These are phyloP conservation scores for Moricandia arvensis DNA, from an alignment of 345 rosid genomes.

Conservation along the genomic window DNA sequence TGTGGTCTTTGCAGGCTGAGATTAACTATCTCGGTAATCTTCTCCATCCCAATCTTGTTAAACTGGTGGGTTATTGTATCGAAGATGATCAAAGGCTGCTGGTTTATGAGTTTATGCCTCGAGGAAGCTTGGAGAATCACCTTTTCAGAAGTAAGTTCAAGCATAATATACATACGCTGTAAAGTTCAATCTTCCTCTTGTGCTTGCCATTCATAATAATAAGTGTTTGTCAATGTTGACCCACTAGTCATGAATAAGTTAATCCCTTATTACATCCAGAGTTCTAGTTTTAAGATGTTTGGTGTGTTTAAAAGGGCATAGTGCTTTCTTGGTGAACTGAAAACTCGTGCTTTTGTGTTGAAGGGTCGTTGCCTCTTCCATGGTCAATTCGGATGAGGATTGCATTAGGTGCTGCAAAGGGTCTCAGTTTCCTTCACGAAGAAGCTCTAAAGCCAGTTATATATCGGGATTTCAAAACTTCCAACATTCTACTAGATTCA, in stretches of 20 bases:
- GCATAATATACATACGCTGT: background rate
- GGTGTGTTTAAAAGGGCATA: background rate
- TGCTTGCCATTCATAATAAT: no score
- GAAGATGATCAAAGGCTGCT: slow-evolving; percentile 67
- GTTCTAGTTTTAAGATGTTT: background rate
- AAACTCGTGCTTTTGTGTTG: background rate
- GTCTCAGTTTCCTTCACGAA: slow-evolving; percentile 97
- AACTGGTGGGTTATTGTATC: slow-evolving; percentile 59
- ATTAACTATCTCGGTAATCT: slow-evolving; percentile 70
- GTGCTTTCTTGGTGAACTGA: background rate
- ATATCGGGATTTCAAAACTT: slow-evolving; percentile 96
- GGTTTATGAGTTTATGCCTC: slow-evolving; percentile 70
- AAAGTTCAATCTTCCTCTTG: no score
- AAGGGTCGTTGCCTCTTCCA: slow-evolving; percentile 95
- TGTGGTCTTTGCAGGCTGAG: slow-evolving; percentile 60
- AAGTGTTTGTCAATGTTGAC: background rate
- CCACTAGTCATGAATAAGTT: background rate
- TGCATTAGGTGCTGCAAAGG: slow-evolving; percentile 93
- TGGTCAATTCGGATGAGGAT: slow-evolving; percentile 97
- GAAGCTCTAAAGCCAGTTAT: slow-evolving; percentile 94
- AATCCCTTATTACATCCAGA: background rate
- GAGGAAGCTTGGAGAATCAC: slow-evolving; percentile 72
- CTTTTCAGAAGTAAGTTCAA: slow-evolving; percentile 64
- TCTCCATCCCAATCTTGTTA: slow-evolving; percentile 56
- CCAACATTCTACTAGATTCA: slow-evolving; percentile 88